Conservation (phyloP, 805 yeast species). For the Metschnikowia continentalis region DNA sequence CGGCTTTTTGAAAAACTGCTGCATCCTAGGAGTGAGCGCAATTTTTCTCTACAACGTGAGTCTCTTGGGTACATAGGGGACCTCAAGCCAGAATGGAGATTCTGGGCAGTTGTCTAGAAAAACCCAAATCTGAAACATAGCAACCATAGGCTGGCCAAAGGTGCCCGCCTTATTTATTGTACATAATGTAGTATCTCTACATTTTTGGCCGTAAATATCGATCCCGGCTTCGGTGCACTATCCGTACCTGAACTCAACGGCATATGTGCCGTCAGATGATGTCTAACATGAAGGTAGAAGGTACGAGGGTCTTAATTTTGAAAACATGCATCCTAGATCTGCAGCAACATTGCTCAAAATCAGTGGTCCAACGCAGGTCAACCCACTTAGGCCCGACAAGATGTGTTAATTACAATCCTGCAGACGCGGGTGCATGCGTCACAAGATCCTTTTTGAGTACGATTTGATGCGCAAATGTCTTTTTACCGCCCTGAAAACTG, state of each 20-base stretch:
- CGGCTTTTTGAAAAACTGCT: conserved; percentile 9
- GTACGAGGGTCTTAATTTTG: background rate
- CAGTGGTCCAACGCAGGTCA: background rate
- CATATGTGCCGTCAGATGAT: background rate
- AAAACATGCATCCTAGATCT: background rate
- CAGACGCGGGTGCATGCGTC: background rate
- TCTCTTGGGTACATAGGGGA: background rate
- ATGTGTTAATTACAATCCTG: background rate
- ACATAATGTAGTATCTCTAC: background rate
- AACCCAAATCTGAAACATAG: background rate
- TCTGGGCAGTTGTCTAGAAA: background rate
- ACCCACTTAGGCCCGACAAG: background rate
- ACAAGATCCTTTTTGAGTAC: background rate
- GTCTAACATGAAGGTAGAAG: background rate
- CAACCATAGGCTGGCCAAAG: background rate
- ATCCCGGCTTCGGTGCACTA: background rate
- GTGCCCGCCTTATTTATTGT: background rate
- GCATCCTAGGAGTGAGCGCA: conserved; percentile 5
- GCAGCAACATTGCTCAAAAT: background rate
- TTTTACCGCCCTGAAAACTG: background rate
- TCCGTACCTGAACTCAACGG: background rate
- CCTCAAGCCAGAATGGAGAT: background rate
- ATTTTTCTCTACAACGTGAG: conserved; percentile 3
- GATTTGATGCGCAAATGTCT: background rate
- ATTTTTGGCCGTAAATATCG: background rate